Evolutionary conservation across 257 asterid genomes (phyloP).

Genomic region (Jacaranda copaia): DNA sequence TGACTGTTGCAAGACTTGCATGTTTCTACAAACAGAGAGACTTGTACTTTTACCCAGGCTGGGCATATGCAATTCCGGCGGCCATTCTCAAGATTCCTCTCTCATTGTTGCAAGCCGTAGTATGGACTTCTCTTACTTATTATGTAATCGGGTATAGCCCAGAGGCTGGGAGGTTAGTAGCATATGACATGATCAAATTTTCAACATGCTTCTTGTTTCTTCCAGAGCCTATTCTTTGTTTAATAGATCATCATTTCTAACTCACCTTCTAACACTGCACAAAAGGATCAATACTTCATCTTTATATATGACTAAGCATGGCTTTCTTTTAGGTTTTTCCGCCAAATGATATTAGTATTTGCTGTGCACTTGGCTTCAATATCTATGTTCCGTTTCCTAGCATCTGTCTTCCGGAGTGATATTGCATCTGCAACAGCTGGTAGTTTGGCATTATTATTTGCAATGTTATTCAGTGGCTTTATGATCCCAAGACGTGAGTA

Average conservation of each 20-base stretch:
- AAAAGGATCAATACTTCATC: not conserved
- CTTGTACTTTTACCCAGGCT: conserved; percentile 58
- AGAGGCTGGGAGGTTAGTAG: conserved; percentile 47
- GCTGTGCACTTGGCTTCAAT: conserved; percentile 50
- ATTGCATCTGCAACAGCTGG: conserved; percentile 55
- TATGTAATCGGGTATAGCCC: conserved; percentile 61
- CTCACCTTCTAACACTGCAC: not conserved
- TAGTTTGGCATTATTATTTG: conserved; percentile 44
- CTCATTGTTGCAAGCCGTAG: conserved; percentile 50
- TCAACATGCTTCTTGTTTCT: not conserved
- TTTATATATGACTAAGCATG: not conserved
- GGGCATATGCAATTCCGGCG: conserved; percentile 65
- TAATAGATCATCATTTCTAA: not conserved
- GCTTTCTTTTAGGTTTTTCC: conserved; percentile 52
- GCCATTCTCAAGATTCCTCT: conserved; percentile 60
- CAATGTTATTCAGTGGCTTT: conserved; percentile 58
- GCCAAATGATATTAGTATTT: conserved; percentile 55
- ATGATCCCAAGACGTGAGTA: conserved; percentile 56
- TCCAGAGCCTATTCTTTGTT: not conserved
- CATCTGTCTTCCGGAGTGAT: conserved; percentile 50
- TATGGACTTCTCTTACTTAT: conserved; percentile 61
- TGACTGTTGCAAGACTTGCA: conserved; percentile 55
- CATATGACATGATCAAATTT: not conserved
- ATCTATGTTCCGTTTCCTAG: conserved; percentile 63
- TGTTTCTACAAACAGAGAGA: conserved; percentile 67